Base-by-base conservation (phyloP, 2,329 filamentous ascomycete species). In the Ceratocystis colombiana region DNA sequence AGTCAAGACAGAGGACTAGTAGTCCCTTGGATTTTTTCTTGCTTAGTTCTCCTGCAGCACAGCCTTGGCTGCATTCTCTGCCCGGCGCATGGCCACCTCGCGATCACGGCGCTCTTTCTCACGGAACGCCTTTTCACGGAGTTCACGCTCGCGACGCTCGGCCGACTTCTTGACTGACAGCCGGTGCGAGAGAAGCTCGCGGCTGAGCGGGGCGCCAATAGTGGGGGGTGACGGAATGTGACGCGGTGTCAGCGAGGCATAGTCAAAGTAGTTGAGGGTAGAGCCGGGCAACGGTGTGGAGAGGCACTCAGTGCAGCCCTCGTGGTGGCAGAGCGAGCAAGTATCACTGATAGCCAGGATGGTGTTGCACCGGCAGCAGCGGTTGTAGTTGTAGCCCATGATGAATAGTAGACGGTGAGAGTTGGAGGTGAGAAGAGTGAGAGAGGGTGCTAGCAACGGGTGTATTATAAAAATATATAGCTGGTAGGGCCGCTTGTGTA, bases 271-370 rank as follows among this genome's bases (percentile, higher is more conserved):
- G 48, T 65, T 65, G 59, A 53, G 25, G 53, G 55, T 55, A 41
- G 63, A 44, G 57, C 64, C 66, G 7, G 66, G 63, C n/a, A 68
- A 59, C 17, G 63, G 64, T 0, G 64, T 63, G 22, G 64, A 67
- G 55, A 62, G 72, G 73, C 80, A 82, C 67, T 77, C 73, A 68
- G 70, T 72, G 78, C 80, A 82, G 71, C 81, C 77, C 70, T 75
- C 73, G 75, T 82, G 80, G 64, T 76, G 75, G 72, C 80, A 82
- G 71, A 76, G 75, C 68, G 74, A 76, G 77, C 80, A 82, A 64
- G 76, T 78, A 72, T 75, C 80, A 78, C 79, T 82, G 75, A 82
- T 82, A 76, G 82, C 80, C 70, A 82, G 80, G 75, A 82, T 79
- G 74, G 77, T 74, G 70, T 78, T 78, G 75, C 80, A 82, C 71